Evolutionary conservation across 352 stramenopile species (phyloP).

Genomic region (Phytophthora pluvialis): DNA sequence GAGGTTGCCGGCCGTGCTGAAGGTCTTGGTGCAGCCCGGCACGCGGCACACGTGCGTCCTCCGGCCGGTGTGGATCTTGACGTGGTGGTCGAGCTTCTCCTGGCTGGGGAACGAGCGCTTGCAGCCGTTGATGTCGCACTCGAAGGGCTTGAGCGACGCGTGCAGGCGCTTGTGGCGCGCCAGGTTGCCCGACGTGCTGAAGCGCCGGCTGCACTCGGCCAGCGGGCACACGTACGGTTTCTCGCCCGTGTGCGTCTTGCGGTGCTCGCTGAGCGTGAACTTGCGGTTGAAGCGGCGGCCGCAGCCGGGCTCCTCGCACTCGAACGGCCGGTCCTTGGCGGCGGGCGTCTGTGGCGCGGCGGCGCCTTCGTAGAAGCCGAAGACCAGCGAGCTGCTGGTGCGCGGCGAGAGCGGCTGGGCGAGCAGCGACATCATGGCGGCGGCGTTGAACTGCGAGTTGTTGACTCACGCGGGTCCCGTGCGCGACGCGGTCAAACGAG

Average conservation of each 20-base stretch:
- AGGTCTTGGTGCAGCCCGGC: constrained; percentile 54
- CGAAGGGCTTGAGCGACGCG: constrained; percentile 53
- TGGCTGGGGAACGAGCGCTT: constrained; percentile 50
- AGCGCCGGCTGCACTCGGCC: constrained; percentile 52
- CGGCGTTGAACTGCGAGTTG: constrained; percentile 14
- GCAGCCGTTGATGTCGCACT: constrained; percentile 52
- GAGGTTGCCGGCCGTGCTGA: constrained; percentile 65
- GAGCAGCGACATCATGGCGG: constrained; percentile 41
- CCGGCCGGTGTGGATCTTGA: constrained; percentile 59
- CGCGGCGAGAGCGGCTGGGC: constrained; percentile 32
- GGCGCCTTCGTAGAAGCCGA: constrained; percentile 18
- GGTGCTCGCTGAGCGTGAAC: constrained; percentile 65
- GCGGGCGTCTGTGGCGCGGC: constrained; percentile 4
- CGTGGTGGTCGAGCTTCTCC: constrained; percentile 54
- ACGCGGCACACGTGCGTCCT: constrained; percentile 52
- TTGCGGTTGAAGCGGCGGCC: constrained; percentile 57
- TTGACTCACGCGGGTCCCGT: constrained; percentile 11
- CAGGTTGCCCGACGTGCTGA: constrained; percentile 65
- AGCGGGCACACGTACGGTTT: constrained; percentile 59
- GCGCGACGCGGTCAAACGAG: constrained; percentile 29
- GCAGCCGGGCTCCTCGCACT: constrained; percentile 47
- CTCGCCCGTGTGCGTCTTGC: constrained; percentile 65
- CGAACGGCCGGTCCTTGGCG: constrained; percentile 47
- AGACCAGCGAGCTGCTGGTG: constrained; percentile 24
- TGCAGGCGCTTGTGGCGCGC: constrained; percentile 62